Percentiles rank a stretch among this genome's conserved stretches.
Conservation (phyloP, 2,329 filamentous ascomycete species). For the Chaetomium sp. region DNA sequence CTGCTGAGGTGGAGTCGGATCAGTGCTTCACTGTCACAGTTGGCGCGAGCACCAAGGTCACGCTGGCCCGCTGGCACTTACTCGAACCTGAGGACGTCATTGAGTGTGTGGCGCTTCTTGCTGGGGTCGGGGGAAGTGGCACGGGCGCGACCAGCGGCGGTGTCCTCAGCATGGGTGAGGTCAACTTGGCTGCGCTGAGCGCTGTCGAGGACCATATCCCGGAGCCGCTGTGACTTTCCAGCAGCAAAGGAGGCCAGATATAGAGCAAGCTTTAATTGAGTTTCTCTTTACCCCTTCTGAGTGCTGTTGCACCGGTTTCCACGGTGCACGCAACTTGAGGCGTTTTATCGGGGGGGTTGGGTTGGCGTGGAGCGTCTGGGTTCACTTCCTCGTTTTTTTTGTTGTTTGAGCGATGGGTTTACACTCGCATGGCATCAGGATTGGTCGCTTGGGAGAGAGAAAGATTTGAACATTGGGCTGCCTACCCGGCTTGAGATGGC, state of each 20-base stretch:
- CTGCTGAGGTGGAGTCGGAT: constrained; percentile 47
- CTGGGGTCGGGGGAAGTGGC: constrained; percentile 34
- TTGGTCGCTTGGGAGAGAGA: neutral
- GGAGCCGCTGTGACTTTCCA: neutral
- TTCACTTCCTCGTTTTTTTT: neutral
- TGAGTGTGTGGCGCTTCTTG: constrained; percentile 54
- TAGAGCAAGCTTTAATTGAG: constrained; percentile 7
- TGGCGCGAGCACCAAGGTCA: constrained; percentile 86
- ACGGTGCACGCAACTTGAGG: neutral
- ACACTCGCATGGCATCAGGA: neutral
- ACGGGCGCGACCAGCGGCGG: constrained; percentile 28
- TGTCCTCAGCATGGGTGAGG: constrained; percentile 40
- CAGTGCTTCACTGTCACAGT: constrained; percentile 88
- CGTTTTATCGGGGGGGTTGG: neutral
- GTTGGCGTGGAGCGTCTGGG: neutral
- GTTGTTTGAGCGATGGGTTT: neutral
- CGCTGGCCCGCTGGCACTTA: constrained; percentile 82
- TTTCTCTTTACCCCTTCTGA: neutral
- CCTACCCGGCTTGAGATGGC: no score
- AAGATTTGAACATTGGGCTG: no score
- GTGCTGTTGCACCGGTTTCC: neutral
- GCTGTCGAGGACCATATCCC: constrained; percentile 45
- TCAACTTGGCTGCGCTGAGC: constrained; percentile 51
- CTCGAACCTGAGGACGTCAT: constrained; percentile 86
- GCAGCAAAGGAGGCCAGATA: neutral